Base-by-base conservation (phyloP, 2,329 filamentous ascomycete species). In the Pseudocercospora ulei region DNA sequence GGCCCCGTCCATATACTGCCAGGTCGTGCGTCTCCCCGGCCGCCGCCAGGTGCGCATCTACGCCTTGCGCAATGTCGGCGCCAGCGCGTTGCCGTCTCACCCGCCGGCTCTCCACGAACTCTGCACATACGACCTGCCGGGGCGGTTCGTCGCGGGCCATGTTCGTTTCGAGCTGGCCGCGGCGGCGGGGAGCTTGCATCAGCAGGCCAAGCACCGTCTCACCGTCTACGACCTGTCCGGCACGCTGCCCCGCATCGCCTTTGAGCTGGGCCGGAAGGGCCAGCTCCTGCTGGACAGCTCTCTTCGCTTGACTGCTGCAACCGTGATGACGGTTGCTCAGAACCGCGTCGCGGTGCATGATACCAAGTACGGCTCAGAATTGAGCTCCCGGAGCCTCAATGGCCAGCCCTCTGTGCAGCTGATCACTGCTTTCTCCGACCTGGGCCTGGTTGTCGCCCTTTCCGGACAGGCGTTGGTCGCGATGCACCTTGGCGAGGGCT, bases 381-480 rank as follows among this genome's bases (percentile, higher is more conserved):
- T 72, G 45, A 65, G 64, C 1, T 60, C 62, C 4, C 46, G 2
- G 7, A 11, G n/a, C 18, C 3, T 22, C 8, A n/a, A 33, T 11
- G 25, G 22, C 4, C 4, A 18, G 18, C 28, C 27, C 3, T 27
- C 40, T 9, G 23, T 44, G 3, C 18, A 12, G 5, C 46, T 50
- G 33, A 41, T 59, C 3, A 47, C 71, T 11, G 79, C 80, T 56
- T 76, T 83, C 46, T 67, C 74, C 2, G 78, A 78, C 39, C 66
- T 80, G 31, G 77, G 80, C 34, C 63, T 81, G 22, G 76, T 74
- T 3, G 70, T 84, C 12, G 80, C 74, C 2, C 62, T 86, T 4
- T 61, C 71, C n/a, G 74, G 74, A 19, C 71, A 72, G 27, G 69
- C 75, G 28, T 63, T 88, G 19, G 65, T 84, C 9, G 80, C 75